These are phyloP conservation scores for Gaertneriomyces sp. DNA, from an alignment of 192 early-diverging fungal genomes.

Conservation along the genomic window DNA sequence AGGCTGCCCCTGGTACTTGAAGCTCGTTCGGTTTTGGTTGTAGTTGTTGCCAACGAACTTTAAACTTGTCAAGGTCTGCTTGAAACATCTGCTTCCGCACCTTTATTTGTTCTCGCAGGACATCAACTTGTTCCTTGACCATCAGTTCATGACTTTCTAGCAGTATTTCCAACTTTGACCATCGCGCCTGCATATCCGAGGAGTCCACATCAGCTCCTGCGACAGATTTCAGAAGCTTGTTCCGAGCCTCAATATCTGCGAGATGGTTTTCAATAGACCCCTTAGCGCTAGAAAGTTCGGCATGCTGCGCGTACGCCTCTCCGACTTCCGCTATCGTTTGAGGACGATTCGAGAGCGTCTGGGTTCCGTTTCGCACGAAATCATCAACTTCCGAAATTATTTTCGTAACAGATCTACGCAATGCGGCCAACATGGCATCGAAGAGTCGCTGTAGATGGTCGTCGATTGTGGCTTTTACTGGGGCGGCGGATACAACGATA, in stretches of 20 bases:
- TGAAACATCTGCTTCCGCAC: conserved; percentile 35
- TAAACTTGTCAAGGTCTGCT: conserved; percentile 48
- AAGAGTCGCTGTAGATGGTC: conserved; percentile 58
- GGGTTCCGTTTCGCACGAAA: conserved; percentile 47
- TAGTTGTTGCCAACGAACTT: conserved; percentile 48
- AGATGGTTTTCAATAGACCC: conserved; percentile 42
- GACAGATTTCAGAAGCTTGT: conserved; percentile 53
- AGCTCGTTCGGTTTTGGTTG: conserved; percentile 41
- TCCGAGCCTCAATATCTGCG: conserved; percentile 50
- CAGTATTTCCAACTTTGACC: conserved; percentile 56
- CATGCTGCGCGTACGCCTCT: conserved; percentile 47
- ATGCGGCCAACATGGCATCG: conserved; percentile 44
- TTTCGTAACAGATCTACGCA: conserved; percentile 33
- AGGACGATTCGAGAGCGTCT: conserved; percentile 44
- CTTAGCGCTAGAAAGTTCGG: conserved; percentile 46
- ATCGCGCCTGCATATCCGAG: conserved; percentile 42
- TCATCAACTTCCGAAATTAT: conserved; percentile 46
- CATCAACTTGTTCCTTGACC: conserved; percentile 57
- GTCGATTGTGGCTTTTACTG: conserved; percentile 58
- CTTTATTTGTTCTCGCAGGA: conserved; percentile 48
- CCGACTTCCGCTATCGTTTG: conserved; percentile 55
- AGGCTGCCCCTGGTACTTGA: conserved; percentile 7
- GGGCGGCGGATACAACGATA: conserved; percentile 49
- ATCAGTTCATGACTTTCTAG: conserved; percentile 59
- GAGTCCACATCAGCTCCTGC: conserved; percentile 47